phyloP scores from a whole-genome alignment of 352 stramenopile genomes.

The Phytopythium vexans region DNA sequence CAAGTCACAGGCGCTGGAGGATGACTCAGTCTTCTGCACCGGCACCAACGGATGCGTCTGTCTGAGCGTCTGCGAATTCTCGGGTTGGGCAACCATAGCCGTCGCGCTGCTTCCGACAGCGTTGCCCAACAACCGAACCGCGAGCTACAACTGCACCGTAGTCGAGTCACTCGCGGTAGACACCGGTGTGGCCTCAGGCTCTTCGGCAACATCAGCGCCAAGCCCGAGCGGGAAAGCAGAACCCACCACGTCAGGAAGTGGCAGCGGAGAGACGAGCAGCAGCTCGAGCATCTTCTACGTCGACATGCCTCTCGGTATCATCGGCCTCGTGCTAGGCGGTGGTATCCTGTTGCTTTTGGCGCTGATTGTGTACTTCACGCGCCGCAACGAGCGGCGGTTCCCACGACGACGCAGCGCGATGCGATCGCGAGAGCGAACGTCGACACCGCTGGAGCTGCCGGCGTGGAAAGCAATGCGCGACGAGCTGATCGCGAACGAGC shows the following conservation, averaged over 20 bases:
- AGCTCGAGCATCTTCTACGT: slow-evolving; percentile 7
- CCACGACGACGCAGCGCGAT: slow-evolving; percentile 12
- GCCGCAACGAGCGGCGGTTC: slow-evolving; percentile 8
- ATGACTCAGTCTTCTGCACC: slow-evolving; percentile 39
- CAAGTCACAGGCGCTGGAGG: slow-evolving; percentile 7
- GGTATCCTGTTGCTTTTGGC: slow-evolving; percentile 1
- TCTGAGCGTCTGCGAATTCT: slow-evolving; percentile 29
- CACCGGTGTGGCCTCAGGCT: slow-evolving; percentile 19
- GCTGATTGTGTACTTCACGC: slow-evolving; percentile 6
- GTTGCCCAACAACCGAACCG: slow-evolving; percentile 17
- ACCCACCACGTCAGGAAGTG: slow-evolving; percentile 13
- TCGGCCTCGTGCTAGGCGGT: slow-evolving; percentile 2
- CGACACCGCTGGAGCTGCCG: slow-evolving; percentile 10
- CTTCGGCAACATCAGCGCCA: slow-evolving; percentile 12
- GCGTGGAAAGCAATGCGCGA: slow-evolving; percentile 20
- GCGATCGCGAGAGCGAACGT: slow-evolving; percentile 11
- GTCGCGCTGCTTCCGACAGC: slow-evolving; percentile 21
- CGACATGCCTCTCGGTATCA: slow-evolving; percentile 1
- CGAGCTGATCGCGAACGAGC: slow-evolving; percentile 19
- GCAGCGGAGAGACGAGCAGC: slow-evolving; percentile 12
- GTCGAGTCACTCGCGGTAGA: background rate
- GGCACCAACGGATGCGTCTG: slow-evolving; percentile 33
- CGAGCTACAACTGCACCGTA: slow-evolving; percentile 15
- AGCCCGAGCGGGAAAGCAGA: slow-evolving; percentile 1
- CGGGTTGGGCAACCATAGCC: slow-evolving; percentile 28